Base-by-base conservation (phyloP, 1,139 yeast genomes). In the Candida sojae region DNA sequence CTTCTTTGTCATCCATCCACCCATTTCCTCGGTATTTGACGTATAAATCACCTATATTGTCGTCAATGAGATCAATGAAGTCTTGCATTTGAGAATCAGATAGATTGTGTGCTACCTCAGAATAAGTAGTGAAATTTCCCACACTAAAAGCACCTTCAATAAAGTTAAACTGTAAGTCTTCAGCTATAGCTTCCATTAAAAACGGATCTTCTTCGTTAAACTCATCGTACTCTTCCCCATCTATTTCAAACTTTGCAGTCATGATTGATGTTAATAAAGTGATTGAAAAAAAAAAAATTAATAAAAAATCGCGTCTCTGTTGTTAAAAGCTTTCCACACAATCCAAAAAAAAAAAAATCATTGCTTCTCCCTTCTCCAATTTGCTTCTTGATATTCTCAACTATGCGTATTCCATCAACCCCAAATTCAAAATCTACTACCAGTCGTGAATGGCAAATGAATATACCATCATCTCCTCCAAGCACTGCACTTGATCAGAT, bases 1-100 rank as follows among this genome's bases (percentile, higher is more conserved):
- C 62, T 12, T 59, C 51, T 57, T 82, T 82, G 7, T 62, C 67
- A 2, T 51, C 51, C 42, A 63, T 59, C 87, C 87, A 82, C 13
- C 68, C 58, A 34, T 53, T 53, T 0, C 84, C 84, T 11, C 66
- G 57, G 25, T 61, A 57, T 11, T 49, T 50, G 2, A 44, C 34
- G 55, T 75, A 75, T 42, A 64, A 55, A 1, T 48, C 42, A n/a
- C 70, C 71, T 43, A 76, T 53, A 46, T 71, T 73, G 8, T 55
- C 56, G 21, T 65, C 69, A 11, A 74, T 51, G 7, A 73, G 53
- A 11, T 54, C 53, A 6, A 69, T 49, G 43, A 65, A 63, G 12
- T 46, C 50, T 3, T 52, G 48, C 4, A 67, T 21, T 42, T 53
- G 47, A 4, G 43, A 44, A 5, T 50, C 51, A 1, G 34, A n/a